Evolutionary conservation across 106 monocot species (phyloP), one percentile per base, ranked within the genome.

Genomic region (Dendrobium huoshanense): DNA sequence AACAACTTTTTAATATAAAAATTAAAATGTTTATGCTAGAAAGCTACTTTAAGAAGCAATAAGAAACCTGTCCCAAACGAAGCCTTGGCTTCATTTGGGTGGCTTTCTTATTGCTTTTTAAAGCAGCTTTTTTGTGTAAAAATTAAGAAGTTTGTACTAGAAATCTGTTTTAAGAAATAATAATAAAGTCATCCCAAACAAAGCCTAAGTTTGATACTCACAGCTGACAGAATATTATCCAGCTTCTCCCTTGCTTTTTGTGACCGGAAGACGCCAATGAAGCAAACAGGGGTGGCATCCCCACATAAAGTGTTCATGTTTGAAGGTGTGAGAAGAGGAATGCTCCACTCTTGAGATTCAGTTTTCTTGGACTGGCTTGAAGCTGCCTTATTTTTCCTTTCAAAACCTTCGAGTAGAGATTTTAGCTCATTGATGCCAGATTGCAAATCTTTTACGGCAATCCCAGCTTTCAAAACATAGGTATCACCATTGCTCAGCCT

Each of bases 261-360:
- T 54, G 98, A 95, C 74, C 89, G 85, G 73, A 84, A 95, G 20
- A 83, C 81, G n/a, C 98, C 98, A 17, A 98, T 85, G 15, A 98
- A 81, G 51, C 98, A 98, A n/a, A 98, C 43, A 22, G 87, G 75
- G 41, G 84, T 83, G 27, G 83, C 85, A 4, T 95, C 92, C 42
- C 95, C 85, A 43, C 98, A 98, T 4, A 93, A 19, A 67, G 27
- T 67, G 67, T 95, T 87, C 22, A 91, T 74, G 82, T 95, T 98
- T 16, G 80, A 83, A 72, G 68, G 56, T 4, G 85, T 88, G 49
- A 98, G 89, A 77, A 88, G 22, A 70, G 95, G 81, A 82, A 91
- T 54, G 20, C 16, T 70, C 31, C 77, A 80, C 15, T 31, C 79
- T 19, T 81, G 75, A 44, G 55, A 15, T 74, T 84, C 83, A 8